Conservation (phyloP, 2,329 filamentous ascomycete species). For the Pyrenophora graminea region DNA sequence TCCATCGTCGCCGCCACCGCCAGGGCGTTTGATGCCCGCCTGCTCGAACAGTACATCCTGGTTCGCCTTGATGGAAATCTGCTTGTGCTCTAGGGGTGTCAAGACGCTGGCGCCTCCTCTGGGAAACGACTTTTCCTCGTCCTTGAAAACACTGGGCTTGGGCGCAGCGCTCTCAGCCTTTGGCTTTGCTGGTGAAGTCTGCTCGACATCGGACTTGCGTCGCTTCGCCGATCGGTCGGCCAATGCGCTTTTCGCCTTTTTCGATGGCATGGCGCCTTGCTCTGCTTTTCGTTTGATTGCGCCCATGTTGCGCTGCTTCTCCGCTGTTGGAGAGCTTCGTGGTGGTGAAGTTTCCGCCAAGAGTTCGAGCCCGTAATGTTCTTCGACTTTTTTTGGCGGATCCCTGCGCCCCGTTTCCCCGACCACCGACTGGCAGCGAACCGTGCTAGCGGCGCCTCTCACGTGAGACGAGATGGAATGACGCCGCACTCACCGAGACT, state of each 20-base stretch:
- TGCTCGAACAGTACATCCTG: conserved; percentile 91
- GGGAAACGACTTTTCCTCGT: conserved; percentile 89
- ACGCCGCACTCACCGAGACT: background rate
- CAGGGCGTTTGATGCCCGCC: conserved; percentile 61
- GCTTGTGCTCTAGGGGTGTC: conserved; percentile 92
- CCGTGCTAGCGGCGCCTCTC: background rate
- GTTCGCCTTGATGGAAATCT: conserved; percentile 92
- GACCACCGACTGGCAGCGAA: conserved; percentile 9
- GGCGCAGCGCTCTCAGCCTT: conserved; percentile 40
- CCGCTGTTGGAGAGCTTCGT: conserved; percentile 2
- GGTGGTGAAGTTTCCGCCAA: conserved; percentile 23
- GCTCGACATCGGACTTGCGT: conserved; percentile 42
- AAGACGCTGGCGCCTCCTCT: conserved; percentile 88
- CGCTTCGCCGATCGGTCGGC: conserved; percentile 44
- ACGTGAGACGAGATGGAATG: conserved; percentile 7
- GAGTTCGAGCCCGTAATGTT: conserved; percentile 17
- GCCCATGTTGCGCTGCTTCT: conserved; percentile 44
- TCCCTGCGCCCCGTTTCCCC: conserved; percentile 14
- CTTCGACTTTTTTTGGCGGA: conserved; percentile 17
- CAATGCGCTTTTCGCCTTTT: conserved; percentile 36
- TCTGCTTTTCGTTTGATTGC: conserved; percentile 54
- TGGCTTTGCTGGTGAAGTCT: conserved; percentile 33
- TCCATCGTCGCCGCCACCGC: conserved; percentile 54
- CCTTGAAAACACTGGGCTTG: conserved; percentile 56
- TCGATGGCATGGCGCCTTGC: conserved; percentile 32